Evolutionary conservation across 2,329 filamentous ascomycete genomes (phyloP).

Genomic region (Aureobasidium lini): DNA sequence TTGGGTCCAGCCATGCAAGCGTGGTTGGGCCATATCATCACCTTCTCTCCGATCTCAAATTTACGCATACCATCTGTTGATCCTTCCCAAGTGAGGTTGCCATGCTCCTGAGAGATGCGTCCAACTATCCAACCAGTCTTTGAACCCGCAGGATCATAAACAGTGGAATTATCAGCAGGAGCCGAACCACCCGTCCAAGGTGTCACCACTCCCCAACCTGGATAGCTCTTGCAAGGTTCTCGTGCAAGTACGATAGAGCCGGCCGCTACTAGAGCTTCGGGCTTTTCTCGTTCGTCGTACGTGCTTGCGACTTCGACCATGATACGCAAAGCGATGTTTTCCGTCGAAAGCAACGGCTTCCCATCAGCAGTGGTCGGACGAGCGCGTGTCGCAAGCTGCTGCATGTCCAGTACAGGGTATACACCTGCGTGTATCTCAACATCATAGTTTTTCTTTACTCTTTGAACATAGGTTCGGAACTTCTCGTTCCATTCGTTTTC

Average conservation of each 20-base stretch:
- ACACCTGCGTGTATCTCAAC: constrained; percentile 71
- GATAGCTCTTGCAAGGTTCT: constrained; percentile 64
- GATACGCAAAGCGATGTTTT: constrained; percentile 58
- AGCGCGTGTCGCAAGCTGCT: constrained; percentile 68
- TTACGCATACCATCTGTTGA: constrained; percentile 34
- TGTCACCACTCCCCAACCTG: constrained; percentile 62
- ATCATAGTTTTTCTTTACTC: constrained; percentile 26
- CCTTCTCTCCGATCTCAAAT: constrained; percentile 56
- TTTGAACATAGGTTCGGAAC: constrained; percentile 28
- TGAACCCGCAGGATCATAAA: constrained; percentile 32
- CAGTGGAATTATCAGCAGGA: constrained; percentile 15
- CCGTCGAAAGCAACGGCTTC: constrained; percentile 33
- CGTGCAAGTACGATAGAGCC: constrained; percentile 64
- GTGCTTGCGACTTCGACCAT: constrained; percentile 64
- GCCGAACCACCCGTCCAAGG: constrained; percentile 43
- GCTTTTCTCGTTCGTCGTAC: constrained; percentile 54
- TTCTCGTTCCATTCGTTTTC: constrained; percentile 33
- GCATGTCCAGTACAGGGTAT: constrained; percentile 68
- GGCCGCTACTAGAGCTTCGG: constrained; percentile 62
- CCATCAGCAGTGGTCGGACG: constrained; percentile 32
- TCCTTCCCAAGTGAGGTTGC: constrained; percentile 57
- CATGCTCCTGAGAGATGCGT: constrained; percentile 71
- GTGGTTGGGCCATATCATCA: constrained; percentile 73
- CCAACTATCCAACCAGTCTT: constrained; percentile 58
- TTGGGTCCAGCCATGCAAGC: constrained; percentile 67